Base-by-base conservation (phyloP, 805 yeast genomes). In the Candida nemodendra region DNA sequence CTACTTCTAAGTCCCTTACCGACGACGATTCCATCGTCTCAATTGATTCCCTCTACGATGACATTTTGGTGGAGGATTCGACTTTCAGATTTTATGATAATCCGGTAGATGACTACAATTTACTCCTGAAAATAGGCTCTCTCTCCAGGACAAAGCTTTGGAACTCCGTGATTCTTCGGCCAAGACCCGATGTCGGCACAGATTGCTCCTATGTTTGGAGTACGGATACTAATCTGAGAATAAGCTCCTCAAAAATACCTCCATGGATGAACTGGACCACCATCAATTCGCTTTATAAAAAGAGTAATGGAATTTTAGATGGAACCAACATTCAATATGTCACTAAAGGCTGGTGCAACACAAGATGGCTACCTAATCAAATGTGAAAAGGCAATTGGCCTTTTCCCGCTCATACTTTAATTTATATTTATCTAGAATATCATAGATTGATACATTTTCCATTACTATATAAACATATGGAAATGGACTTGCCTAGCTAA, bases 101-200 rank as follows among this genome's bases (percentile, higher is more conserved):
- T 21, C 9, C 11, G 7, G 11, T 21, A 21, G 24, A 21, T 21
- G 11, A 11, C 11, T 11, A 21, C 24, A 11, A 21, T 11, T 7
- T 8, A 21, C 11, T 21, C 9, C 35, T 61, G n/a, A 64, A 60
- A 31, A 50, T 75, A 14, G 72, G 76, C 2, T 55, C 64, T 5
- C 35, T 65, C 13, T 65, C 76, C 3, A 59, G 78, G 36, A 71
- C 69, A 35, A 71, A 74, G 47, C 53, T 77, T 24, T 77, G 81
- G 80, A 62, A 69, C 33, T 64, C 65, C 26, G 76, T 77, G 4
- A 66, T 77, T 2, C 56, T 79, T 18, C 70, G 71, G 3, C 81
- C 83, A 17, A 59, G 82, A 35, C 36, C 44, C 1, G 83, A 78
- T 33, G 25, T 30, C 3, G 29, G 27, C 4, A 14, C 17, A 11